A percentile compares a stretch with the other conserved stretches of the same genome.
Conservation (phyloP, 371 early-diverging fungal species). For the Rhizopus stolonifer region DNA sequence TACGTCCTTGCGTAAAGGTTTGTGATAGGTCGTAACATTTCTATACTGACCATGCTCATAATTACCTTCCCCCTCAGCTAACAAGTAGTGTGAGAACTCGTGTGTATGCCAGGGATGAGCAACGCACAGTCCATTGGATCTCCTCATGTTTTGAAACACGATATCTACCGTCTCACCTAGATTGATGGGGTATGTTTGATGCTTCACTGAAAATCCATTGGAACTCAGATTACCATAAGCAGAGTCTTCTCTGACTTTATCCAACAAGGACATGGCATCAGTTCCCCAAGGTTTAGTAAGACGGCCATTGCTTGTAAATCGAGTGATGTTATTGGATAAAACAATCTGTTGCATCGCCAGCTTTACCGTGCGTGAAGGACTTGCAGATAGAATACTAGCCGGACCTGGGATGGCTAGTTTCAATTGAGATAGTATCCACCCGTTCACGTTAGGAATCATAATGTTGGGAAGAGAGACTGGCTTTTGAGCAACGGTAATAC, state of each 20-base stretch:
- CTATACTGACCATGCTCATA: constrained; percentile 27
- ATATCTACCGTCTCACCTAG: constrained; percentile 32
- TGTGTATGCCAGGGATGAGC: constrained; percentile 48
- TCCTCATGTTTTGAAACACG: constrained; percentile 30
- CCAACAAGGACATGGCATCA: constrained; percentile 6
- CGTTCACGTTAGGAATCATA: neutral
- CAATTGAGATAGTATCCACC: constrained; percentile 11
- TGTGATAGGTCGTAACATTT: constrained; percentile 21
- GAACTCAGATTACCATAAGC: neutral
- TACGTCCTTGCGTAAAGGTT: constrained; percentile 32
- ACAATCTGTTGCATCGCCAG: constrained; percentile 7
- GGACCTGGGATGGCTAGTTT: neutral
- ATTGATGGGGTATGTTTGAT: constrained; percentile 27
- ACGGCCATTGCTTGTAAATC: constrained; percentile 23
- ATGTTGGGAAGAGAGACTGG: constrained; percentile 1
- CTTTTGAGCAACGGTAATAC: neutral
- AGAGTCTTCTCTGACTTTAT: neutral
- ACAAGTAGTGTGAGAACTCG: constrained; percentile 37
- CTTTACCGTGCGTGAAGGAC: constrained; percentile 22
- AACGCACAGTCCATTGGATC: constrained; percentile 17
- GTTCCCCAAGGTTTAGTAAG: constrained; percentile 14
- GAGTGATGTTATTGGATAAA: constrained; percentile 16
- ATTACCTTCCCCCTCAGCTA: constrained; percentile 34
- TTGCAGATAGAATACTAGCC: neutral
- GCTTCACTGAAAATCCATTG: constrained; percentile 22